Evolutionary conservation across 805 yeast genomes (phyloP).

Genomic region (Saccharomycopsis sp.): DNA sequence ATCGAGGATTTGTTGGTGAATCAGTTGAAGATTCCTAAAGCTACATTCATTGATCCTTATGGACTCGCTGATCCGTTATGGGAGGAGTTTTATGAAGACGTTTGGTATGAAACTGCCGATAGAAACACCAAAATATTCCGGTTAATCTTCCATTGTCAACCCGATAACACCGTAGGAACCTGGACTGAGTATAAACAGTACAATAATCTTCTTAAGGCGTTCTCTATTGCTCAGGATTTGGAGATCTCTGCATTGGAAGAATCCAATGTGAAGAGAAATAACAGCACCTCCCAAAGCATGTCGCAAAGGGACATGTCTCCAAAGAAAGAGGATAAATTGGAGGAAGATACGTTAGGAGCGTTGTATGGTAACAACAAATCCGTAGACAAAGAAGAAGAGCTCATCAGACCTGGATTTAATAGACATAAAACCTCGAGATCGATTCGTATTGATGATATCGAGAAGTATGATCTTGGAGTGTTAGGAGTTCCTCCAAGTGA

Average conservation of each 20-base stretch:
- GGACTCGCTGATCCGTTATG: constrained; percentile 81
- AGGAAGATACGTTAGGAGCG: background rate
- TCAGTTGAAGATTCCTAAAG: constrained; percentile 21
- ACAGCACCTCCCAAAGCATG: background rate
- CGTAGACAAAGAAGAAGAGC: background rate
- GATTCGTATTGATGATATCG: constrained; percentile 14
- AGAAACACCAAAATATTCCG: constrained; percentile 79
- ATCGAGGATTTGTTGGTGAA: constrained; percentile 17
- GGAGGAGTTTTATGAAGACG: constrained; percentile 75
- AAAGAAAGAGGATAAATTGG: constrained; percentile 4
- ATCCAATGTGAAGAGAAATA: background rate
- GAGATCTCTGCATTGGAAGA: constrained; percentile 21
- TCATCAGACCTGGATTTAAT: constrained; percentile 8
- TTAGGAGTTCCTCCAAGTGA: constrained; percentile 21
- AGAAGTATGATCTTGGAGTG: constrained; percentile 7
- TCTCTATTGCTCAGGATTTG: constrained; percentile 32
- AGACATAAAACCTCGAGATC: constrained; percentile 14
- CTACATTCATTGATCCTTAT: constrained; percentile 75
- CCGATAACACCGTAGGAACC: constrained; percentile 81
- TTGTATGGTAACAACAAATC: background rate
- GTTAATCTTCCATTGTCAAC: constrained; percentile 87
- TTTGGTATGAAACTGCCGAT: constrained; percentile 78
- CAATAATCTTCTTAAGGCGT: constrained; percentile 54
- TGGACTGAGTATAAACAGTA: constrained; percentile 86
- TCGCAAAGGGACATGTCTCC: background rate